Evolutionary conservation across 148 eudicot genomes (phyloP).

Genomic region (Dianthus caryophyllus): DNA sequence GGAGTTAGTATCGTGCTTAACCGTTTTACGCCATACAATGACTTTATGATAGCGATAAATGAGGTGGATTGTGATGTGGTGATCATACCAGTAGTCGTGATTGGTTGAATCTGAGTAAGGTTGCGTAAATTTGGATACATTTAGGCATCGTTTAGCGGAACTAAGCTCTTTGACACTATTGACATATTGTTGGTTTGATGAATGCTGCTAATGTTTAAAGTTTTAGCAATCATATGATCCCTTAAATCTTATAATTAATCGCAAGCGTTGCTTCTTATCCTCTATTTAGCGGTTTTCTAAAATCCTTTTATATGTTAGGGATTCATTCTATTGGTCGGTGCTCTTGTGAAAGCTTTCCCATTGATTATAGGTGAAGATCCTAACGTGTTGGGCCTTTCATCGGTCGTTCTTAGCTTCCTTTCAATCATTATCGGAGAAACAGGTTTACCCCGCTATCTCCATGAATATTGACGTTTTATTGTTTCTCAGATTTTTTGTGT

Average conservation of each 20-base stretch:
- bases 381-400: conserved; percentile 30
- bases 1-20: too few relatives aligned
- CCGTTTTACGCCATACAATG: too few relatives aligned
- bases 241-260: background rate
- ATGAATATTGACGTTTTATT: background rate
- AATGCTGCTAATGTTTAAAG: background rate
- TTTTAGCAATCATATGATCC: background rate
- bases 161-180: background rate
- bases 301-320: conserved; percentile 31
- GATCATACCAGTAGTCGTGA: background rate
- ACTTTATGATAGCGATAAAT: too few relatives aligned
- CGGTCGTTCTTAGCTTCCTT: conserved; percentile 30
- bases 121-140: background rate
- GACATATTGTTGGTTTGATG: background rate
- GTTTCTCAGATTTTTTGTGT: background rate
- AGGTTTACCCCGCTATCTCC: conserved; percentile 32
- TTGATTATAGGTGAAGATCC: conserved; percentile 30
- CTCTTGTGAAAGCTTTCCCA: conserved; percentile 28
- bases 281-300: background rate
- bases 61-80: background rate
- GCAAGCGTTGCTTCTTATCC: background rate
- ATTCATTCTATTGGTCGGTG: conserved; percentile 31
- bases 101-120: background rate
- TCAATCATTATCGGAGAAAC: conserved; percentile 49
- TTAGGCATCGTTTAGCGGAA: background rate